These are phyloP conservation scores for Naganishia liquefaciens DNA, from an alignment of 1,284 basidiomycete species.

Conservation along the genomic window DNA sequence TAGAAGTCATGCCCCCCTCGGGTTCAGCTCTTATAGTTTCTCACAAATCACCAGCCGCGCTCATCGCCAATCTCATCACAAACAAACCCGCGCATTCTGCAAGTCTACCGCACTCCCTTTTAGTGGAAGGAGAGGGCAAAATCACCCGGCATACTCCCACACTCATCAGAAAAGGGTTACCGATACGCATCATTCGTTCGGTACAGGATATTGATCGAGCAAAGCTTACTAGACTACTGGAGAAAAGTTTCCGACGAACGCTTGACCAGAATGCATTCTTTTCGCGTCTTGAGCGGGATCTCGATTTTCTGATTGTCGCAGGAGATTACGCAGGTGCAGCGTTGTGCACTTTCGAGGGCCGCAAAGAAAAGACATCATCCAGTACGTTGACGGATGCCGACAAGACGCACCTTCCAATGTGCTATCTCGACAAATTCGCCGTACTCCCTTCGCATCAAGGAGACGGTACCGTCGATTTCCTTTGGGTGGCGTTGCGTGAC, in stretches of 20 bases:
- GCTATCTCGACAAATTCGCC: conserved; percentile 98
- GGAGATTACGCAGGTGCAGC: conserved; percentile 96
- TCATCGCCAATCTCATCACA: conserved; percentile 97
- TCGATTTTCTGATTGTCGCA: conserved; percentile 93
- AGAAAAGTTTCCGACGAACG: conserved; percentile 77
- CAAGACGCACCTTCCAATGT: conserved; percentile 42
- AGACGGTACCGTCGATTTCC: conserved; percentile 97
- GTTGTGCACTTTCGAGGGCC: conserved; percentile 82
- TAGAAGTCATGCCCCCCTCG: conserved; percentile 87
- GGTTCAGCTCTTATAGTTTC: conserved; percentile 96
- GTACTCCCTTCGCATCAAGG: conserved; percentile 93
- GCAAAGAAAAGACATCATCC: conserved; percentile 25
- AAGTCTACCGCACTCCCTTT: conserved; percentile 85
- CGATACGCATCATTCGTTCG: conserved; percentile 73
- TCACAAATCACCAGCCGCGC: conserved; percentile 89
- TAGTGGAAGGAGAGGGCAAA: conserved; percentile 74
- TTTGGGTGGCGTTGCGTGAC: conserved; percentile 98
- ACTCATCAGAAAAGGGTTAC: conserved; percentile 81
- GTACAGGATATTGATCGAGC: conserved; percentile 67
- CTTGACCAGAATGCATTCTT: conserved; percentile 79
- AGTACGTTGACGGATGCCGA: conserved; percentile 1
- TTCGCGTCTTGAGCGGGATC: conserved; percentile 66
- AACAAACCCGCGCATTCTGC: conserved; percentile 97
- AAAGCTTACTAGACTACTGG: conserved; percentile 78
- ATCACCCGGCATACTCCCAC: conserved; percentile 91